Conservation (phyloP, 2,329 filamentous ascomycete genomes). For the Periconia digitata region DNA sequence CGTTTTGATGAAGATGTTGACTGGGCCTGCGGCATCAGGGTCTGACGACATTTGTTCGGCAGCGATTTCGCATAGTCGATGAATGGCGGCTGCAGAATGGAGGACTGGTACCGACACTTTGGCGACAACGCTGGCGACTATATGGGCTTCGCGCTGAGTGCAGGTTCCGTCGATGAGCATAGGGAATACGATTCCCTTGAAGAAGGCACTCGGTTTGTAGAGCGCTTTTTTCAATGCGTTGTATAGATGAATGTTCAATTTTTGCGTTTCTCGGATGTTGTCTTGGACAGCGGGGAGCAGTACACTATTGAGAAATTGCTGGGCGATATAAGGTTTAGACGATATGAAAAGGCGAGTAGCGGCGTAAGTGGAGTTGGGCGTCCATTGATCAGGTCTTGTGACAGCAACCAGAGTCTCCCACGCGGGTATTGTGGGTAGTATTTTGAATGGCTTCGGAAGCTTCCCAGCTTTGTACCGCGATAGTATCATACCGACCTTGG, state of each 20-base stretch:
- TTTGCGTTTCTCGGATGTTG: constrained; percentile 91
- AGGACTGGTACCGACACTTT: constrained; percentile 86
- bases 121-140: constrained; percentile 82
- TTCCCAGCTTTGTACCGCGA: constrained; percentile 95
- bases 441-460: constrained; percentile 96
- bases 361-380: constrained; percentile 80
- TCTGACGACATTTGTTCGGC: constrained; percentile 83
- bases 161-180: constrained; percentile 83
- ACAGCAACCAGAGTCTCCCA: constrained; percentile 88
- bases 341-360: constrained; percentile 93
- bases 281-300: constrained; percentile 89
- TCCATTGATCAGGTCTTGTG: constrained; percentile 78
- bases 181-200: constrained; percentile 94
- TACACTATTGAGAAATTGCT: constrained; percentile 83
- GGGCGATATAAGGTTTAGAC: constrained; percentile 74
- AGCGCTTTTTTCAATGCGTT: constrained; percentile 88
- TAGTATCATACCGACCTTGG: constrained; percentile 86
- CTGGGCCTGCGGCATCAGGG: constrained; percentile 84
- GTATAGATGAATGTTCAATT: constrained; percentile 94
- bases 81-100: constrained; percentile 87
- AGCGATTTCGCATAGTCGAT: constrained; percentile 90
- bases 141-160: constrained; percentile 87
- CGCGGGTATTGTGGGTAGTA: constrained; percentile 85
- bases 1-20: constrained; percentile 92
- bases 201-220: constrained; percentile 94